Conservation (phyloP, 176 grass and related monocot species). For the Carex myosuroides region DNA sequence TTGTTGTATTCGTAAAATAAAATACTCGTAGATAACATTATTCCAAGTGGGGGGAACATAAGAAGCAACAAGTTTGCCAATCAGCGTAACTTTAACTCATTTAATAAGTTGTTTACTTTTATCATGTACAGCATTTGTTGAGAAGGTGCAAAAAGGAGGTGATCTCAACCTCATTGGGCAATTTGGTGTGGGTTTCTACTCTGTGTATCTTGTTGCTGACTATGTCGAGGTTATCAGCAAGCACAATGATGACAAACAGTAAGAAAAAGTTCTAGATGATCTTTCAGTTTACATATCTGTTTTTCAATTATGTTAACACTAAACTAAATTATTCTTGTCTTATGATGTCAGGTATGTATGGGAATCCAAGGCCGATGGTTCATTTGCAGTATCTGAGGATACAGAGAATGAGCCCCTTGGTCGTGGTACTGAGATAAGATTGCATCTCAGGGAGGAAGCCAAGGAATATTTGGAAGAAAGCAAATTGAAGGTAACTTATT, state of each 20-base stretch:
- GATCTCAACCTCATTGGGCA: constrained; percentile 96
- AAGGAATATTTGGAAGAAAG: constrained; percentile 92
- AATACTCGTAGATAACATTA: background rate
- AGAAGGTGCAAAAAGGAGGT: constrained; percentile 88
- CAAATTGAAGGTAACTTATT: constrained; percentile 67
- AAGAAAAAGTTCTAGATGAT: constrained; percentile 7
- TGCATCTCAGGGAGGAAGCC: constrained; percentile 90
- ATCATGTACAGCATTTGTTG: constrained; percentile 65
- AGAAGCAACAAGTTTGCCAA: background rate
- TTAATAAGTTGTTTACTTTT: constrained; percentile 12
- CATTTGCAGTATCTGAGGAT: constrained; percentile 95
- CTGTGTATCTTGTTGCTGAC: constrained; percentile 92
- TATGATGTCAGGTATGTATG: constrained; percentile 57
- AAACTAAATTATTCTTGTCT: background rate
- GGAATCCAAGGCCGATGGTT: constrained; percentile 94
- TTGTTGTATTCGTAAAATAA: background rate
- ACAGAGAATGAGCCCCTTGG: constrained; percentile 87
- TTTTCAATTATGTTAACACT: background rate
- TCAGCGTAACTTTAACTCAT: background rate
- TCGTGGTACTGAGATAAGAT: constrained; percentile 93
- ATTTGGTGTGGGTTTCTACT: constrained; percentile 98
- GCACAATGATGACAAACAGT: constrained; percentile 99
- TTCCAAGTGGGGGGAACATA: background rate
- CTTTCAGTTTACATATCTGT: background rate
- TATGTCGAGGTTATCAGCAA: constrained; percentile 99